Evolutionary conservation across 2,329 filamentous ascomycete species (phyloP), one percentile per base, ranked within the genome.

Genomic region (Talaromyces pinophilus): DNA sequence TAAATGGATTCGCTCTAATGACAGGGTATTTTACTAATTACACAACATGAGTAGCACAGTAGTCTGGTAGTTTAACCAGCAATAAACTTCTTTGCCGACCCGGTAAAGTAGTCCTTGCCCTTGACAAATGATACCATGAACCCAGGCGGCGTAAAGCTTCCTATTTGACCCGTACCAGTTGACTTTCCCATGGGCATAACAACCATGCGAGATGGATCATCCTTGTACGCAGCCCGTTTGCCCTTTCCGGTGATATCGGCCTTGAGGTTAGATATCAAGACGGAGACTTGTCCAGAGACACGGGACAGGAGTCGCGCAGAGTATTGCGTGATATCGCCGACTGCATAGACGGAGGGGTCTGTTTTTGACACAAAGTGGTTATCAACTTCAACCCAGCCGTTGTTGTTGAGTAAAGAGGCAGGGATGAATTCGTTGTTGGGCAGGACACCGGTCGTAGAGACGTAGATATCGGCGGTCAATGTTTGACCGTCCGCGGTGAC

Each of bases 391-490:
- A 72, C 69, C 69, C 70, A 71, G 50, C 69, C 70, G 38, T 65
- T 46, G 11, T 63, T 40, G 28, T 67, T 59, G 30, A 71, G 67
- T 19, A 70, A 62, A 4, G 65, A 38, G n/a, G 46, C 35, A 7
- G 69, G 71, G 25, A 72, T 65, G 57, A 71, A 72, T 3, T 57
- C 42, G 44, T 68, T 72, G 46, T 72, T 71, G 1, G 71, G 71
- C 4, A 70, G 60, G 11, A 67, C 62, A 4, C 71, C 71, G 3
- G 69, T 69, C 10, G 71, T 68, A 3, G 70, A 62, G 13, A 71
- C 62, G 52, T 71, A 72, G 5, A 59, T 48, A 46, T 72, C 70
- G 13, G 67, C 67, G 8, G 60, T 64, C 77, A 81, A 28, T 10
- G 44, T 64, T 57, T 69, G 65, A 19, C 66, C 69, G 2, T 63